These are phyloP conservation scores for Petrea volubilis DNA, from an alignment of 257 asterid genomes.

Conservation along the genomic window DNA sequence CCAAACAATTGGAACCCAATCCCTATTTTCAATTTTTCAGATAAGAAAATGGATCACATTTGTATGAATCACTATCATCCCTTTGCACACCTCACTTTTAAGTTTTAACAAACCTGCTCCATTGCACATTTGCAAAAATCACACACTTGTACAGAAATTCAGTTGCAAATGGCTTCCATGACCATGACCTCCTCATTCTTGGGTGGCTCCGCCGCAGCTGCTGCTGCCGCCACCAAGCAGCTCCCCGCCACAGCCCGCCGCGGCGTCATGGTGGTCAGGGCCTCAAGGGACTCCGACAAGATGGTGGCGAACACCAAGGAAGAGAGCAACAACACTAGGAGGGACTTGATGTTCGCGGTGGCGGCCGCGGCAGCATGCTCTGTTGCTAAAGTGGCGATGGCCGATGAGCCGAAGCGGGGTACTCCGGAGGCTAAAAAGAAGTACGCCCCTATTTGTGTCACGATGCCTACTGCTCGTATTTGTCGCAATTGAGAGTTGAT, in stretches of 20 bases:
- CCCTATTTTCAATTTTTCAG: not conserved
- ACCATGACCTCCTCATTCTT: slow-evolving; percentile 52
- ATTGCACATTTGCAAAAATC: not conserved
- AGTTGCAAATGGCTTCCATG: slow-evolving; percentile 53
- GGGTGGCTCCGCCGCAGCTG: slow-evolving; percentile 41
- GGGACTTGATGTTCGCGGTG: slow-evolving; percentile 62
- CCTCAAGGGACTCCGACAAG: slow-evolving; percentile 41
- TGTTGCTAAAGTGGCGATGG: slow-evolving; percentile 51
- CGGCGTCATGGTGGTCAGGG: slow-evolving; percentile 38
- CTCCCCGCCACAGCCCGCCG: slow-evolving; percentile 45
- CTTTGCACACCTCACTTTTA: not conserved
- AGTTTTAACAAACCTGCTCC: not conserved
- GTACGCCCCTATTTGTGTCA: slow-evolving; percentile 70
- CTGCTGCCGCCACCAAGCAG: slow-evolving; percentile 36
- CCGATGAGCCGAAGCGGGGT: slow-evolving; percentile 61
- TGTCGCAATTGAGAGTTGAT: slow-evolving; percentile 32
- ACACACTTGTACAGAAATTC: not conserved
- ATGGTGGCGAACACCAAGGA: slow-evolving; percentile 27
- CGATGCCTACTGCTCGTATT: slow-evolving; percentile 70
- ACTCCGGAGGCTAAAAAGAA: slow-evolving; percentile 59
- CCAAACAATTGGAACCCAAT: slow-evolving; percentile 16
- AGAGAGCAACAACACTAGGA: slow-evolving; percentile 47
- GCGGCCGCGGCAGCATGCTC: slow-evolving; percentile 55
- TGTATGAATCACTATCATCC: not conserved
- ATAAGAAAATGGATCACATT: slow-evolving; percentile 21